Base-by-base conservation (phyloP, 2,329 filamentous ascomycete species). In the Phialocephala sp. region DNA sequence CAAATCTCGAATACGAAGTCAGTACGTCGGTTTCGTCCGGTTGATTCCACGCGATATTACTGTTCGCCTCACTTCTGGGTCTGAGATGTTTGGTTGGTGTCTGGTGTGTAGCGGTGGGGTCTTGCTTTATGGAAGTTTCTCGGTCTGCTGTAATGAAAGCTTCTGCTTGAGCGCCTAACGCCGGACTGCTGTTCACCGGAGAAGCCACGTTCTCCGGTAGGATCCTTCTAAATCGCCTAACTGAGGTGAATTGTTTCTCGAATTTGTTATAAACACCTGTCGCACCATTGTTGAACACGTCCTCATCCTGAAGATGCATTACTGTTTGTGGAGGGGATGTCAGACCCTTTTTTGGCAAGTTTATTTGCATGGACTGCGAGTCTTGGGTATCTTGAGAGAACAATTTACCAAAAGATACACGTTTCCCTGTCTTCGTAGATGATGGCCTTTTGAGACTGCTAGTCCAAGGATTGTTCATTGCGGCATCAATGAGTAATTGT, bases 151-250 rank as follows among this genome's bases (percentile, higher is more conserved):
- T 74, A 35, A 80, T 74, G 65, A 85, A 86, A 8, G 81, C 80
- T 65, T 82, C 76, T 0, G 83, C 83, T 80, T 85, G 84, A 8
- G 81, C 83, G 62, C 76, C 78, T 18, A 82, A 68, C 8, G 81
- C 80, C 37, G 81, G 84, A 41, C 75, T 76, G 68, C 73, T 69
- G 9, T 63, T 55, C 1, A 65, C 22, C 9, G 64, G 57, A 20
- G 69, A 68, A 35, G 45, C 37, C 43, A 9, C 20, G 8, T 52
- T 54, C 9, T 66, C 59, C 32, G 65, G 67, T 27, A 70, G 54
- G n/a, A 67, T 64, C n/a, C 56, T 66, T 47, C 59, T 71, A 12
- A 67, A 69, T 9, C 64, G 60, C 27, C 60, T 64, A 8, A 6
- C 27, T 32, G 27, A 32, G 27, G 56, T 66, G 47, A 72, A 71